phyloP scores from a whole-genome alignment of 306 rosid genomes.

The cucumber (Cucumis sativus) region Cucumber_9930_V3 NC_026661.2:6274501-6275000 shows the following conservation, averaged over 20 bases:
- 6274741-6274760: slow-evolving; percentile 32
- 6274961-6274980: neutral
- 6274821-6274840: neutral
- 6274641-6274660: neutral
- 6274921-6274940: neutral
- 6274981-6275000: neutral
- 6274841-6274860: neutral
- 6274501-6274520: neutral
- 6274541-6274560: neutral
- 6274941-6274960: neutral
- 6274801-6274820: neutral
- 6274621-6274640: neutral
- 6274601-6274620: neutral
- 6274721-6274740: slow-evolving; percentile 58
- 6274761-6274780: neutral
- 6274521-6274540: neutral
- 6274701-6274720: slow-evolving; percentile 39
- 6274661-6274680: neutral
- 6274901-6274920: neutral
- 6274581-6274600: neutral
- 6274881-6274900: neutral
- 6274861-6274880: neutral
- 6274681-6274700: neutral
- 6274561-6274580: no score
- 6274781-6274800: neutral